Conservation (phyloP, 2,329 filamentous ascomycete species). For the Didymosphaeria variabile region DNA sequence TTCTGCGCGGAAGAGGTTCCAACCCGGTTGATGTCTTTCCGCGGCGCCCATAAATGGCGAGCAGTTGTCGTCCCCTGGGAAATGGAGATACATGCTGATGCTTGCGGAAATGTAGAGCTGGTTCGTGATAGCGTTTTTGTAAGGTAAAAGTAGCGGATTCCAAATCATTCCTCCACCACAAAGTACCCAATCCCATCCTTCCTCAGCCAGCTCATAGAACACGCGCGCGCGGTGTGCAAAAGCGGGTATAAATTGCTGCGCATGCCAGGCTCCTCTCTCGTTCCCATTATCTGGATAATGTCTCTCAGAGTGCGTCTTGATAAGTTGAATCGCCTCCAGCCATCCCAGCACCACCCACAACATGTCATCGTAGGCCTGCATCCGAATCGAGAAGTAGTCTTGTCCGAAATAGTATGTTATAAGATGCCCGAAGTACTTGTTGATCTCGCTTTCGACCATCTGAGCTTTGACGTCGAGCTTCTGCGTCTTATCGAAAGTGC, state of each 20-base stretch:
- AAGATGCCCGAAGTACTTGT: constrained; percentile 80
- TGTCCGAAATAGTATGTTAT: constrained; percentile 87
- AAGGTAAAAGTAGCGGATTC: constrained; percentile 78
- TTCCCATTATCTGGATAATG: constrained; percentile 60
- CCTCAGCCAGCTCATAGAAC: constrained; percentile 83
- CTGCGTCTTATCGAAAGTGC: constrained; percentile 36
- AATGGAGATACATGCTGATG: constrained; percentile 87
- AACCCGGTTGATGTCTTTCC: constrained; percentile 21
- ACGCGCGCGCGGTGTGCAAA: constrained; percentile 85
- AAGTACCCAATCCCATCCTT: constrained; percentile 82
- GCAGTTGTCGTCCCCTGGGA: constrained; percentile 79
- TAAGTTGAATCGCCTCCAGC: constrained; percentile 83
- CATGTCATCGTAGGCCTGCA: constrained; percentile 91
- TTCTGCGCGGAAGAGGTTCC: not conserved
- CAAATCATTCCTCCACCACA: constrained; percentile 92
- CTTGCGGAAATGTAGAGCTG: constrained; percentile 87
- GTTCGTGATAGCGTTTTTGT: constrained; percentile 98
- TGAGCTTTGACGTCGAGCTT: constrained; percentile 51
- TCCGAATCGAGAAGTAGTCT: constrained; percentile 76
- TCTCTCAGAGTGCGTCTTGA: constrained; percentile 71
- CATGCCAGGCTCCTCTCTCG: constrained; percentile 69
- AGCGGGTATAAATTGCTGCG: constrained; percentile 74
- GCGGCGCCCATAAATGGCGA: constrained; percentile 67
- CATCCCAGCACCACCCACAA: constrained; percentile 94
- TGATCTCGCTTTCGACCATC: constrained; percentile 78